Evolutionary conservation across 2,329 filamentous ascomycete species (phyloP), one percentile per base, ranked within the genome.

Genomic region (Penicillium aurantiogriseum): DNA sequence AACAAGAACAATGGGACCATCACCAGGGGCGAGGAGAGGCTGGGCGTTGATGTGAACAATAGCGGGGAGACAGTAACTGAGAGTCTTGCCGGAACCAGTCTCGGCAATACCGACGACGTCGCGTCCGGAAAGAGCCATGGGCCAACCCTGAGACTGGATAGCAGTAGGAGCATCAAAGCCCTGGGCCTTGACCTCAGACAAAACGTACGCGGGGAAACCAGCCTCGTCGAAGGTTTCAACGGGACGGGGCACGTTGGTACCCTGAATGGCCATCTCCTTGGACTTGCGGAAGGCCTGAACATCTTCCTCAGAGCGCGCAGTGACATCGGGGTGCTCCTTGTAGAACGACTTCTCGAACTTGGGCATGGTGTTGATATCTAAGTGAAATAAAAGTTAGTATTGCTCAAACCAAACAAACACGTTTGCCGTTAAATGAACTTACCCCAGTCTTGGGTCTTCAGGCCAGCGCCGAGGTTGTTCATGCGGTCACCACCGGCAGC

Each of bases 291-390:
- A 99, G 55, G 87, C 89, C 29, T 92, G 89, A 57, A 99, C 89
- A 62, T 97, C 93, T 56, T 85, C 85, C 42, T 85, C 75, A 13
- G 91, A 87, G 71, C 94, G 90, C 69, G 77, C 81, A 61, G 86
- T 78, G 60, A 99, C 93, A 59, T 86, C 85, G 33, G 88, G 83
- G 73, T 94, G 88, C 79, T 97, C 94, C 82, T 97, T 96, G 85
- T 99, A 99, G 81, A 99, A 99, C 9, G 90, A 92, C 80, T 99
- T 99, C 76, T 99, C 94, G 80, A 99, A 99, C 79, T 97, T 97
- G 69, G 94, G 93, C 45, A 99, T 73, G 7, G 87, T 76, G 71
- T 76, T 81, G 53, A 94, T 69, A 74, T 99, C 94, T 94, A 65
- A 21, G 13, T 25, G 27, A 8, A 42, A 43, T 2, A 5, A 49